phyloP scores from a whole-genome alignment of 1,284 basidiomycete genomes.

The Marasmius tenuissimus region DNA sequence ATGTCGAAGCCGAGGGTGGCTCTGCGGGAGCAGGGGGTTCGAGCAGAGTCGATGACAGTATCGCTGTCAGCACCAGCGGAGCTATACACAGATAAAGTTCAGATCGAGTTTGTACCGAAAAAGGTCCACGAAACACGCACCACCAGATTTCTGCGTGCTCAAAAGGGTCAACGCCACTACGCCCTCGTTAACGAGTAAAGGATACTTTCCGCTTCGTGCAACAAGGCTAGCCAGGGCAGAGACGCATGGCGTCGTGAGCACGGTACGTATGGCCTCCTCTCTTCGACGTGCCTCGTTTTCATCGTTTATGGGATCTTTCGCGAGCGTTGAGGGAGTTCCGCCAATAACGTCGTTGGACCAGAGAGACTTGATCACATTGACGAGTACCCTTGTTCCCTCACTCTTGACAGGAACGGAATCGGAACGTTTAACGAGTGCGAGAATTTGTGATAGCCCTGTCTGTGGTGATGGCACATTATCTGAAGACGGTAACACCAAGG shows the following conservation, averaged over 20 bases:
- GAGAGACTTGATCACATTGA: conserved; percentile 76
- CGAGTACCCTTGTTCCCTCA: conserved; percentile 87
- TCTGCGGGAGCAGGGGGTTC: conserved; percentile 37
- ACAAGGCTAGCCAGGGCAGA: conserved; percentile 73
- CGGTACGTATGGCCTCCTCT: conserved; percentile 51
- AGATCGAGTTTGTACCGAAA: conserved; percentile 15
- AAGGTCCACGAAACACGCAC: conserved; percentile 38
- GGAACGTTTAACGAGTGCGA: conserved; percentile 76
- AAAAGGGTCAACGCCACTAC: conserved; percentile 82
- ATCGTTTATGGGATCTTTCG: conserved; percentile 13
- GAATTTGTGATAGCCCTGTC: conserved; percentile 65
- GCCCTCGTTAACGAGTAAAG: conserved; percentile 87
- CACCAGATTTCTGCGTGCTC: conserved; percentile 61
- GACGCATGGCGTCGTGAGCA: conserved; percentile 55
- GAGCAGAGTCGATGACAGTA: conserved; percentile 49
- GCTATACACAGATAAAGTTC: conserved; percentile 36
- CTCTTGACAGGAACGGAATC: conserved; percentile 84
- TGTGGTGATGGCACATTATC: conserved; percentile 23
- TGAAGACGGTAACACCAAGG: conserved; percentile 48
- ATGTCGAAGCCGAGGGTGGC: conserved; percentile 41
- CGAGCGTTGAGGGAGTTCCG: conserved; percentile 11
- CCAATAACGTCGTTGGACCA: conserved; percentile 52
- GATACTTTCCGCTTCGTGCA: conserved; percentile 76
- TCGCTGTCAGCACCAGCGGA: conserved; percentile 57
- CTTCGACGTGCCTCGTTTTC: conserved; percentile 45